These are phyloP conservation scores for Colletotrichum limetticola DNA, from an alignment of 2,329 filamentous ascomycete species.

Conservation along the genomic window DNA sequence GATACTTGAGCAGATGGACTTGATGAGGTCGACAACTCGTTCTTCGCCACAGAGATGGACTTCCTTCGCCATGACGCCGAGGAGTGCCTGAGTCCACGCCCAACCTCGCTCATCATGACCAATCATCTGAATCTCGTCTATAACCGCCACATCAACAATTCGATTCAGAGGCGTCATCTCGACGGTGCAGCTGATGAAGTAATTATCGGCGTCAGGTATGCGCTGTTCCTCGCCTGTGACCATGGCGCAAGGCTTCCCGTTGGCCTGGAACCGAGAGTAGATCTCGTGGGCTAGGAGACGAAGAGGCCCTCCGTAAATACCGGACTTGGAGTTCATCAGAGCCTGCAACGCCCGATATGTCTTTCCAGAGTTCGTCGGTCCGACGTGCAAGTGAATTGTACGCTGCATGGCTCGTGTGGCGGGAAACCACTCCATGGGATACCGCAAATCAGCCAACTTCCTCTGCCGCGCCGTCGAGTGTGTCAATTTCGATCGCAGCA, in stretches of 20 bases:
- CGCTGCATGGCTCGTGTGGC: conserved; percentile 82
- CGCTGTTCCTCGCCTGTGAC: conserved; percentile 92
- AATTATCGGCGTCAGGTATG: conserved; percentile 66
- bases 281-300: conserved; percentile 92
- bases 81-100: conserved; percentile 92
- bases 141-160: conserved; percentile 86
- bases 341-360: conserved; percentile 93
- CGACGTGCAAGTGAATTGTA: conserved; percentile 91
- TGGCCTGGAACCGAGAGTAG: conserved; percentile 85
- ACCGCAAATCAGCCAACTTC: conserved; percentile 83
- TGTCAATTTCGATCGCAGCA: conserved; percentile 66
- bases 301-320: conserved; percentile 91
- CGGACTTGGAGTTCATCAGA: conserved; percentile 78
- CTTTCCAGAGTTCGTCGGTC: conserved; percentile 97
- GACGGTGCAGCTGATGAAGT: conserved; percentile 88
- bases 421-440: conserved; percentile 92
- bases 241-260: conserved; percentile 80
- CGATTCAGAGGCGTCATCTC: conserved; percentile 78
- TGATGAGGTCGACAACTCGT: conserved; percentile 81
- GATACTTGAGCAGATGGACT: conserved; percentile 78
- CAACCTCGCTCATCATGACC: conserved; percentile 82
- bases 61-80: conserved; percentile 88
- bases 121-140: conserved; percentile 99
- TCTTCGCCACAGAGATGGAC: conserved; percentile 94
- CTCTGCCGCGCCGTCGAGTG: conserved; percentile 68